Conservation (phyloP, 2,329 filamentous ascomycete genomes). For the Beauveria pseudobassiana region DNA sequence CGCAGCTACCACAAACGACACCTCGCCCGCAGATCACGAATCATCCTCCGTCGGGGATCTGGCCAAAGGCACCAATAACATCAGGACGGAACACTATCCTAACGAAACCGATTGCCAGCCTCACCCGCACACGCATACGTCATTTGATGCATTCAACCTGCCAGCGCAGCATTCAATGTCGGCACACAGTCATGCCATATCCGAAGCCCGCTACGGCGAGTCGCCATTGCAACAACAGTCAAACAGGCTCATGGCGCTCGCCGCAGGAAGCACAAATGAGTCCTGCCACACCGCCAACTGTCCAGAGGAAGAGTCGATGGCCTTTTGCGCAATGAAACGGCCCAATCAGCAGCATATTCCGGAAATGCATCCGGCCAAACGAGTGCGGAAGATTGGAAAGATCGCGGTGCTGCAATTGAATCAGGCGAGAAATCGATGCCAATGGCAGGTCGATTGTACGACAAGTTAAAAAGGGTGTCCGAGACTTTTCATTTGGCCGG, state of each 20-base stretch:
- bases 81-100: background rate
- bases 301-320: background rate
- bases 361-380: constrained; percentile 20
- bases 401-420: constrained; percentile 80
- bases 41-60: background rate
- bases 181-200: background rate
- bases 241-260: background rate
- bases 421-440: constrained; percentile 76
- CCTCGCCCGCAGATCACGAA: background rate
- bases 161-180: background rate
- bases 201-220: constrained; percentile 14
- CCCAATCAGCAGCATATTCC: background rate
- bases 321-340: background rate
- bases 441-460: constrained; percentile 75
- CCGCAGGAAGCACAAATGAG: constrained; percentile 24
- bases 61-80: background rate
- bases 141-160: background rate
- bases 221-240: constrained; percentile 8
- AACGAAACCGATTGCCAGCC: background rate
- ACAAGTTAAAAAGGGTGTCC: constrained; percentile 91
- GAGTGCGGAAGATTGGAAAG: constrained; percentile 78
- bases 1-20: background rate
- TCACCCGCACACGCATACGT: background rate
- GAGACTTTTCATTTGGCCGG: constrained; percentile 90
- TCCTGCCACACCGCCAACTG: constrained; percentile 39